Conservation (phyloP, 1,284 basidiomycete genomes). For the Cystobasidiaceae sp. region DNA sequence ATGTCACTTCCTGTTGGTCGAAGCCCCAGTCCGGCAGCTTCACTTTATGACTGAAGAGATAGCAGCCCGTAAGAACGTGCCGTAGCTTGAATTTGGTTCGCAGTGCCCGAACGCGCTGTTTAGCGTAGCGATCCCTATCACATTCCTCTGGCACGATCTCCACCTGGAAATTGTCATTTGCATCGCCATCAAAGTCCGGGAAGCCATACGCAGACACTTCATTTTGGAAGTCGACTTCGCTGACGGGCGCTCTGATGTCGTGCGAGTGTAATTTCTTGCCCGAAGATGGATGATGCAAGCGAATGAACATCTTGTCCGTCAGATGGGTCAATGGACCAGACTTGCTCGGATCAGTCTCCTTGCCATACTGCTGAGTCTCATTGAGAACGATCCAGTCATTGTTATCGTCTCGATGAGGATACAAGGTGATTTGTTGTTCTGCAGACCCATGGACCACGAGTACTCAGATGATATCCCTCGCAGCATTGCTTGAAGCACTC, state of each 20-base stretch:
- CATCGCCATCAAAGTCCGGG: slow-evolving; percentile 74
- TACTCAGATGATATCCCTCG: slow-evolving; percentile 60
- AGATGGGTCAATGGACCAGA: slow-evolving; percentile 59
- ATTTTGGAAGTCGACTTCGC: slow-evolving; percentile 98
- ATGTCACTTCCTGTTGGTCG: slow-evolving; percentile 85
- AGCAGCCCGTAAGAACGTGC: slow-evolving; percentile 85
- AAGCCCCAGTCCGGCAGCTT: slow-evolving; percentile 96
- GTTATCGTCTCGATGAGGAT: slow-evolving; percentile 90
- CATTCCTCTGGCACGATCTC: slow-evolving; percentile 59
- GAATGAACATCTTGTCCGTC: slow-evolving; percentile 65
- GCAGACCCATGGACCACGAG: slow-evolving; percentile 56
- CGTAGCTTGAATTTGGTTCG: slow-evolving; percentile 77
- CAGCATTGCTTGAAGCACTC: slow-evolving; percentile 44
- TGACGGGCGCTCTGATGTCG: slow-evolving; percentile 88
- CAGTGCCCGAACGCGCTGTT: slow-evolving; percentile 69
- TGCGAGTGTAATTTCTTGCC: slow-evolving; percentile 90
- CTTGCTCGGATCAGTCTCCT: slow-evolving; percentile 48
- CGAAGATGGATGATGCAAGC: slow-evolving; percentile 73
- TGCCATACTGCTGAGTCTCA: slow-evolving; percentile 55
- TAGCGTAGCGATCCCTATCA: slow-evolving; percentile 58
- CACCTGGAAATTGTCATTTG: slow-evolving; percentile 91
- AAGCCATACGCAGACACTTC: slow-evolving; percentile 95
- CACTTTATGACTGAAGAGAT: slow-evolving; percentile 95
- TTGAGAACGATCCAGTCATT: slow-evolving; percentile 80
- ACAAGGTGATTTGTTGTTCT: slow-evolving; percentile 98